Conservation (phyloP, 192 early-diverging fungal species). For the Powellomyces hirtus region DNA sequence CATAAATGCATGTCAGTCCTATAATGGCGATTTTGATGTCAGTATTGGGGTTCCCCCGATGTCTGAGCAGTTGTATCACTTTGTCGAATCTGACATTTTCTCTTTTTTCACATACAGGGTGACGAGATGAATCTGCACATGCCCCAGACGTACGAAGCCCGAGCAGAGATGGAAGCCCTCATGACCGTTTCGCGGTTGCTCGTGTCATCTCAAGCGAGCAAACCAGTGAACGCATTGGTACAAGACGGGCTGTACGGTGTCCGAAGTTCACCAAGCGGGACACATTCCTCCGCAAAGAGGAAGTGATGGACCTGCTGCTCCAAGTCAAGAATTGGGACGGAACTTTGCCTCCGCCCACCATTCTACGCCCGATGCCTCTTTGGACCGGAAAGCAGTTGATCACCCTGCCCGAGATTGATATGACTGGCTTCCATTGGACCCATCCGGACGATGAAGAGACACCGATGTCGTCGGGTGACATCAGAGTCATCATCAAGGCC, state of each 20-base stretch:
- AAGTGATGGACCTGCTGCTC: constrained; percentile 95
- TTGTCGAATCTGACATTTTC: no score
- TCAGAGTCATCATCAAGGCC: constrained; percentile 81
- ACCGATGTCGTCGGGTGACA: constrained; percentile 69
- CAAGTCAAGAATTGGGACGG: constrained; percentile 98
- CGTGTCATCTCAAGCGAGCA: constrained; percentile 94
- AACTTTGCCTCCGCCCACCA: constrained; percentile 84
- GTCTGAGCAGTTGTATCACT: no score
- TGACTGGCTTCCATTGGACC: constrained; percentile 81
- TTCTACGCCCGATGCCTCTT: constrained; percentile 91
- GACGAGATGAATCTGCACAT: constrained; percentile 99
- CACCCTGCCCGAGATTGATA: constrained; percentile 83
- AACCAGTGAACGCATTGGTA: constrained; percentile 99
- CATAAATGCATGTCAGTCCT: constrained; percentile 93
- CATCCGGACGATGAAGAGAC: constrained; percentile 73
- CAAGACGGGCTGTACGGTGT: constrained; percentile 97
- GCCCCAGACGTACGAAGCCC: constrained; percentile 92
- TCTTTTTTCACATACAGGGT: no score
- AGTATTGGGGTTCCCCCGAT: no score
- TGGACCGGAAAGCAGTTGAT: constrained; percentile 99
- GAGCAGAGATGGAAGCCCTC: constrained; percentile 91
- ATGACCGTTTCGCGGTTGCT: constrained; percentile 98
- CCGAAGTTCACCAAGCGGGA: constrained; percentile 95
- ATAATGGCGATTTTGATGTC: constrained; percentile 99
- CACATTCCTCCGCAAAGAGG: constrained; percentile 78